Conservation (phyloP, 768 basidiomycete genomes). For the Tricholoma saponaceum region DNA sequence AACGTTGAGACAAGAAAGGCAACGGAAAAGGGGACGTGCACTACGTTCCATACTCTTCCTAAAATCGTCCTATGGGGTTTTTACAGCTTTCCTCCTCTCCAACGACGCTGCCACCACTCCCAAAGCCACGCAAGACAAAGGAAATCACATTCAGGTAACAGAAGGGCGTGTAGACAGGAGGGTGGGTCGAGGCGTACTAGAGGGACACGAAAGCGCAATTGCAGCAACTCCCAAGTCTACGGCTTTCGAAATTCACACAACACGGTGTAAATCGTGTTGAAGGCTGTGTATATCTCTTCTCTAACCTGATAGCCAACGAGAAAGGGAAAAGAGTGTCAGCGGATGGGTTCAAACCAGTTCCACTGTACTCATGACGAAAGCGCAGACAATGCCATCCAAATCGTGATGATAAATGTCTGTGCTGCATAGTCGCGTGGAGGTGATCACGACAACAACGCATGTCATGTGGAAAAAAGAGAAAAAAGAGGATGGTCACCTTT, state of each 20-base stretch:
- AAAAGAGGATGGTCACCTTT: conserved; percentile 62
- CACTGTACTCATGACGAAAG: conserved; percentile 29
- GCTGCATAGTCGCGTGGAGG: conserved; percentile 8
- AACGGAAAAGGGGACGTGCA: conserved; percentile 38
- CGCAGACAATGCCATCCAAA: conserved; percentile 27
- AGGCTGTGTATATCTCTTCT: conserved; percentile 99
- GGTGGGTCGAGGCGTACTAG: conserved; percentile 4
- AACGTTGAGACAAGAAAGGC: conserved; percentile 18
- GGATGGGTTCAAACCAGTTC: conserved; percentile 41
- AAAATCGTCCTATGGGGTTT: conserved; percentile 14
- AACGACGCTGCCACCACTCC: conserved; percentile 6
- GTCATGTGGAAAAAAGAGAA: conserved; percentile 13
- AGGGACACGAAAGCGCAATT: conserved; percentile 2
- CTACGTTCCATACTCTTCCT: conserved; percentile 41
- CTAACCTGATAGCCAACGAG: conserved; percentile 69
- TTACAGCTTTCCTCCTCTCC: conserved; percentile 9
- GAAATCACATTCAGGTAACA: conserved; percentile 3
- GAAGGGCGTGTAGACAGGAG: conserved; percentile 13
- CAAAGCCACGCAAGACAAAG: conserved; percentile 2
- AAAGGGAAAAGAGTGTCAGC: conserved; percentile 41
- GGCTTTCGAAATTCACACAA: conserved; percentile 93
- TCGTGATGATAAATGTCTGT: conserved; percentile 11
- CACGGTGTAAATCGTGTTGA: conserved; percentile 99
- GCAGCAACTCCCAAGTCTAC: conserved; percentile 26
- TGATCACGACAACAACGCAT: conserved; percentile 12